Conservation (phyloP, 345 rosid genomes). For the Sapria himalayana region DNA sequence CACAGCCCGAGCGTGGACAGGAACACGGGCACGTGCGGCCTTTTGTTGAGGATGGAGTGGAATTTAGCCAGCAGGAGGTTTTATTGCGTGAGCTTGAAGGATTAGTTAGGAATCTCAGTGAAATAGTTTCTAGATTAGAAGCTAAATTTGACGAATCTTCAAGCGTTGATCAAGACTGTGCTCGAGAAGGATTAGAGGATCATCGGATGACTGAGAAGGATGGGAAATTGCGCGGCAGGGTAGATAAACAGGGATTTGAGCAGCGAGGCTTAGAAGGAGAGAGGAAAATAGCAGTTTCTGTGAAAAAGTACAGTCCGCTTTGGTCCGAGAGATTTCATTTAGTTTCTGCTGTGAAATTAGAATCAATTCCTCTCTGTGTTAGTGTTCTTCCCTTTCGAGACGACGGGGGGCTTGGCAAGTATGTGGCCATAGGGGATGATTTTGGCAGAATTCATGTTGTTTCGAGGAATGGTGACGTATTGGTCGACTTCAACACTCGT, state of each 20-base stretch:
- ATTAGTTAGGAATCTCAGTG: conserved; percentile 44
- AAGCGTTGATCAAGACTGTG: conserved; percentile 1
- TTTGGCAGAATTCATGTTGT: conserved; percentile 55
- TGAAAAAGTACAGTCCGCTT: conserved; percentile 48
- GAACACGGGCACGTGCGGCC: conserved; percentile 11
- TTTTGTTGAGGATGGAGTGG: conserved; percentile 8
- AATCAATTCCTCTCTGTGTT: conserved; percentile 41
- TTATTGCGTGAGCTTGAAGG: conserved; percentile 49
- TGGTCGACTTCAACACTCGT: conserved; percentile 31
- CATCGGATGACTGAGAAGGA: conserved; percentile 1
- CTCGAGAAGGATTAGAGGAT: conserved; percentile 10
- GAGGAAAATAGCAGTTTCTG: conserved; percentile 23
- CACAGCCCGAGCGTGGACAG: conserved; percentile 9
- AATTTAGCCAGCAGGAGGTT: conserved; percentile 15
- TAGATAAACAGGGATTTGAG: conserved; percentile 8
- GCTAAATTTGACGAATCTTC: conserved; percentile 21
- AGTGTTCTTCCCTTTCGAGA: conserved; percentile 67
- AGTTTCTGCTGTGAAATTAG: conserved; percentile 63
- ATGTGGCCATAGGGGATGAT: conserved; percentile 74
- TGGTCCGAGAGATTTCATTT: conserved; percentile 90
- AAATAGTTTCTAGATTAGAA: conserved; percentile 47
- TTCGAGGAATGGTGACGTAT: conserved; percentile 62
- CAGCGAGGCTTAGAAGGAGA: conserved; percentile 15
- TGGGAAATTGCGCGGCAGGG: conserved; percentile 5
- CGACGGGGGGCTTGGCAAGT: conserved; percentile 63